Base-by-base conservation (phyloP, 176 grass and related monocot genomes). In the Oryza nivara region DNA sequence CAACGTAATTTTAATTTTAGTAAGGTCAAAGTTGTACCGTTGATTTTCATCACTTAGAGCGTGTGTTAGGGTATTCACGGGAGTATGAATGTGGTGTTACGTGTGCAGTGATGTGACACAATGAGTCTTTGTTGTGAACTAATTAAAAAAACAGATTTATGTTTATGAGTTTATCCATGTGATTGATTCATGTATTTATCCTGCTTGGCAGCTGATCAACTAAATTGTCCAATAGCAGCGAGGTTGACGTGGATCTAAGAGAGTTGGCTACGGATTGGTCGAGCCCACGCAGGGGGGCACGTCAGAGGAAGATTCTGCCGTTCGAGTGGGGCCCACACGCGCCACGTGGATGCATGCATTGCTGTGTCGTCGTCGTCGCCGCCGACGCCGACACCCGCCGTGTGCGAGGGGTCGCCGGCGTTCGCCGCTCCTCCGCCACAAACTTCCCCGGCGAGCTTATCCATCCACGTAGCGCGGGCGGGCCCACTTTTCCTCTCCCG, bases 361-460 rank as follows among this genome's bases (percentile, higher is more conserved):
- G 13, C 13, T 16, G 17, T 16, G 20, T 20, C 17, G 54, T 58
- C 54, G 19, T n/a, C 54, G 52, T 0, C 52, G 15, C 15, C 4
- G 15, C 4, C 4, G 51, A 17, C 15, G 16, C 4, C 51, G 41
- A 43, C 41, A 40, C 5, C 1, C 51, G 6, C 15, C 51, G 51
- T 1, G 4, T 4, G 51, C 65, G 67, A 77, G 64, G 73, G 65
- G 65, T 2, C 85, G 26, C 54, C 74, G 67, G n/a, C 22, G 52
- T 44, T 30, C 80, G 80, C 41, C 32, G 74, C 74, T 79, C 75
- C 68, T 74, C 81, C 45, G 68, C 87, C 75, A 68, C 86, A 84
- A 74, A 35, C 5, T 68, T 6, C 45, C 74, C 11, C 32, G 70
- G 14, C 12, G 45, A 41, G 13, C 81, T 79, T 79, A 88, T 88